A percentile compares a stretch with the other conserved stretches of the same genome.
These are phyloP conservation scores for Phytophthora macrochlamydospora DNA, from an alignment of 352 stramenopile genomes.

Conservation along the genomic window DNA sequence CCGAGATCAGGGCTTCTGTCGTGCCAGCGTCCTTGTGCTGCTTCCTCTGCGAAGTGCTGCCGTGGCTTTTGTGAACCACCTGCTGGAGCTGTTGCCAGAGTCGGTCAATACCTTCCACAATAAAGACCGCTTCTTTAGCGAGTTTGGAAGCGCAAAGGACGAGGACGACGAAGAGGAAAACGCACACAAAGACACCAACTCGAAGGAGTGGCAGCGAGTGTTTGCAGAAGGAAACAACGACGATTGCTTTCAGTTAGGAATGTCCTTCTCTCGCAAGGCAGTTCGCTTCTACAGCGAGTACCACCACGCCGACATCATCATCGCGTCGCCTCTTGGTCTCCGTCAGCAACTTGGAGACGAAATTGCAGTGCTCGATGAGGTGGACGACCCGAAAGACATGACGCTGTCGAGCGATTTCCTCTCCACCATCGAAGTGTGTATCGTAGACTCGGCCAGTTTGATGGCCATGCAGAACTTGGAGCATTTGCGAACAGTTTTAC, in stretches of 20 bases:
- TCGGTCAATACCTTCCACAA: slow-evolving; percentile 72
- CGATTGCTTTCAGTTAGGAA: slow-evolving; percentile 79
- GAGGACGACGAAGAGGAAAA: slow-evolving; percentile 24
- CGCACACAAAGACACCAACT: slow-evolving; percentile 23
- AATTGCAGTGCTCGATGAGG: slow-evolving; percentile 47
- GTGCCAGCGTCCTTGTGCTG: slow-evolving; percentile 70
- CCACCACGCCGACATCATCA: slow-evolving; percentile 73
- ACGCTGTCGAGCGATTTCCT: slow-evolving; percentile 75
- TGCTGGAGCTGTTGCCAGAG: slow-evolving; percentile 65
- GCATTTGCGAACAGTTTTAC: slow-evolving; percentile 68
- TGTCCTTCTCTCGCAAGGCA: slow-evolving; percentile 69
- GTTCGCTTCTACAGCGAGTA: slow-evolving; percentile 85
- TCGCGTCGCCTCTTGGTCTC: slow-evolving; percentile 72
- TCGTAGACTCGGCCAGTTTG: slow-evolving; percentile 81
- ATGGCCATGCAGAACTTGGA: slow-evolving; percentile 87
- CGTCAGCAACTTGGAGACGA: slow-evolving; percentile 78
- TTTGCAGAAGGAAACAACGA: slow-evolving; percentile 81
- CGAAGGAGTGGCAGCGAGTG: slow-evolving; percentile 79
- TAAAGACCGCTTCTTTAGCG: slow-evolving; percentile 72
- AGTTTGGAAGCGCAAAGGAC: slow-evolving; percentile 49
- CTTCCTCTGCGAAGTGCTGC: slow-evolving; percentile 71
- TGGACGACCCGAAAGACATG: slow-evolving; percentile 19
- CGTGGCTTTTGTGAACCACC: slow-evolving; percentile 63
- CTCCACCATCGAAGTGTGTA: slow-evolving; percentile 80
- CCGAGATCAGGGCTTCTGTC: slow-evolving; percentile 78